Evolutionary conservation across 805 yeast species (phyloP).

Genomic region (Hanseniaspora meyeri): DNA sequence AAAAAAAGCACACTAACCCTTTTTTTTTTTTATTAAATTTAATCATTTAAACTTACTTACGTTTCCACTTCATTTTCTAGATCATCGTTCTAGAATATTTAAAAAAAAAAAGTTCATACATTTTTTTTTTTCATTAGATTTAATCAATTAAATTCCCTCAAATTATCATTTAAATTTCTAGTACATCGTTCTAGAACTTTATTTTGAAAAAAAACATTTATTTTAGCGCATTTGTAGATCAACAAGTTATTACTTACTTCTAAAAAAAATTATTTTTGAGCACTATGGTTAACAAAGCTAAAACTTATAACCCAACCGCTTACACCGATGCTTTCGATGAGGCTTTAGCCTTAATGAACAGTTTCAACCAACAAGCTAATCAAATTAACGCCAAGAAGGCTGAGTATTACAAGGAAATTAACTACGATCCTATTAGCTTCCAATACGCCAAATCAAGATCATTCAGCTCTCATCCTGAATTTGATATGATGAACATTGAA

Average conservation of each 20-base stretch:
- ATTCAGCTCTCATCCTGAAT: not conserved
- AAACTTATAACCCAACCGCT: not conserved
- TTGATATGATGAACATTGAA: not conserved
- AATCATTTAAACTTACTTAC: too few relatives aligned
- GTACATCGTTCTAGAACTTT: too few relatives aligned
- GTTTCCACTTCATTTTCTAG: too few relatives aligned
- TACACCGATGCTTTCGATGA: not conserved
- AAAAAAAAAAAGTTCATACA: too few relatives aligned
- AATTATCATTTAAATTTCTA: too few relatives aligned
- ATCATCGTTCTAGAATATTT: too few relatives aligned
- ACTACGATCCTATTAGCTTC: not conserved
- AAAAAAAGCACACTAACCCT: not conserved
- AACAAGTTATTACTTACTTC: not conserved
- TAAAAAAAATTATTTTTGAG: too few relatives aligned
- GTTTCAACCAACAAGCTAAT: not conserved
- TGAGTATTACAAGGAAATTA: not conserved
- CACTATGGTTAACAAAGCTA: not conserved
- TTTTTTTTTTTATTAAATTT: too few relatives aligned
- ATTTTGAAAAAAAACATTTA: too few relatives aligned
- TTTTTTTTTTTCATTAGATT: too few relatives aligned
- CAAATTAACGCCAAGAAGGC: not conserved
- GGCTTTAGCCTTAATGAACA: not conserved
- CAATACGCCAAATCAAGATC: not conserved
- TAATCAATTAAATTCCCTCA: too few relatives aligned
- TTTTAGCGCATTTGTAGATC: too few relatives aligned